Base-by-base conservation (phyloP, 768 basidiomycete species). In the Leucocoprinus birnbaumii region DNA sequence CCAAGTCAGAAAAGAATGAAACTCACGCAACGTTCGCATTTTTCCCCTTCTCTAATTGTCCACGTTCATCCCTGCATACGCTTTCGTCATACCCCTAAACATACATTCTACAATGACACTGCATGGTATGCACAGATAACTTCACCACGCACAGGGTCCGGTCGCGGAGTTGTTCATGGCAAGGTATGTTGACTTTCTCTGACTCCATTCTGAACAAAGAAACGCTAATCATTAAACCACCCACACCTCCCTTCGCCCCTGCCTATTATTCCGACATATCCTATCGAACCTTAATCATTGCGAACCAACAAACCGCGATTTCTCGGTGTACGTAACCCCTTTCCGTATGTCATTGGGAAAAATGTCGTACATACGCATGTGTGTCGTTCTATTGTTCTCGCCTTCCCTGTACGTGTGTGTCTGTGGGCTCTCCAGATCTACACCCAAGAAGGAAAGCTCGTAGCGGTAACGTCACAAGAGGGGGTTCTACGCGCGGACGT, bases 381-480 rank as follows among this genome's bases (percentile, higher is more conserved):
- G 26, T 16, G n/a, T 38, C 16, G 16, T 22, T 50, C 19, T 14
- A 40, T 45, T 19, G 45, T 54, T 26, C n/a, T 40, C 56, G 38
- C 8, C 16, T 38, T 4, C 38, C n/a, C 38, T 16, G 9, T 38
- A 16, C n/a, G 38, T 38, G 38, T 14, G 38, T 38, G 38, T 38
- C 11, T 14, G 38, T 38, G 4, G 38, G 16, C n/a, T n/a, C n/a
- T 38, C 37, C 48, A 91, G 87, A 69, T 92, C 63, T 92, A 87
- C 65, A 83, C 83, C n/a, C 81, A 76, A 24, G 66, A 69, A 22
- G 89, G 90, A 7, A 78, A 64, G 5, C 71, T 92, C 11, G 76
- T 91, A 22, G 91, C 89, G n/a, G 81, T 89, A 11, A 84, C 81
- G 25, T 82, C 86, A 22, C 91, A 93, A 65, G 91, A 92, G 72